Conservation (phyloP, 2,329 filamentous ascomycete genomes). For the Talaromyces sp. region DNA sequence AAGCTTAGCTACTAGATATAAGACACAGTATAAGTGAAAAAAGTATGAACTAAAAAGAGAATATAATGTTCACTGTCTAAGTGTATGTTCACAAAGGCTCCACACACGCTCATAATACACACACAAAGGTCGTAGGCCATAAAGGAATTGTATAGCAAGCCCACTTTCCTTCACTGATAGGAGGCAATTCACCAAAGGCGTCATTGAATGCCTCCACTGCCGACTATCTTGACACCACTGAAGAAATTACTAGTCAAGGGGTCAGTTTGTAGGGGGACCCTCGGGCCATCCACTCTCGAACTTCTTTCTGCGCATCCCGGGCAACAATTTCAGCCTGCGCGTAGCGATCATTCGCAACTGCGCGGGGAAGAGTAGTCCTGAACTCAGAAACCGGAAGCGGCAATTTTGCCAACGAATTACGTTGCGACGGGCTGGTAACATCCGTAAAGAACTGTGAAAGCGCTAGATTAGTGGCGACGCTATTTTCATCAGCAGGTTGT, state of each 20-base stretch:
- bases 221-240: background rate
- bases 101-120: background rate
- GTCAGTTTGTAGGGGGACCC: background rate
- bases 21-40: background rate
- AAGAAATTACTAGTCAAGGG: background rate
- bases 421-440: background rate
- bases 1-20: background rate
- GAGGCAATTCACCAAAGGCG: background rate
- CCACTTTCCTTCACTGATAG: background rate
- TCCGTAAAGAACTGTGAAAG: background rate
- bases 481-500: background rate
- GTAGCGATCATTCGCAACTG: background rate
- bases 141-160: background rate
- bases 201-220: background rate
- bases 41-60: background rate
- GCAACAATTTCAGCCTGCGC: background rate
- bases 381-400: background rate
- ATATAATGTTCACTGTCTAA: background rate
- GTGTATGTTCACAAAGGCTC: background rate
- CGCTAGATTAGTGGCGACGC: background rate
- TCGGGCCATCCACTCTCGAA: background rate
- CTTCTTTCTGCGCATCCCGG: background rate
- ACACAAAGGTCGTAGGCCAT: background rate
- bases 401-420: background rate
- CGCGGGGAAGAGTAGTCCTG: background rate